Conservation (phyloP, 306 rosid genomes). For the Quercus suber region DNA sequence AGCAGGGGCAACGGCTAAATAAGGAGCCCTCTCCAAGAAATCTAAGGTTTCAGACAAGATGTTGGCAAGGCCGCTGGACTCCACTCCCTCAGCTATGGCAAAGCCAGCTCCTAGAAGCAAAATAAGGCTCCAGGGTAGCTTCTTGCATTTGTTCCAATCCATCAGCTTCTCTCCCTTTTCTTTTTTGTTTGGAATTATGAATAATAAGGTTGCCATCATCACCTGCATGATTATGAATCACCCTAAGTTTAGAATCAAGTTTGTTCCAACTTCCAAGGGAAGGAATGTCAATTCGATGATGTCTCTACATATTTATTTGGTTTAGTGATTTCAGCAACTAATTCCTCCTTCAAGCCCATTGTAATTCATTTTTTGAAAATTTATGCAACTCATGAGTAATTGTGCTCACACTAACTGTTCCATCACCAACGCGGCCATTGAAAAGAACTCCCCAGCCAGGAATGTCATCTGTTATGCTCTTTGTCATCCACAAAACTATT, state of each 20-base stretch:
- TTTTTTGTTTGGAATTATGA: constrained; percentile 86
- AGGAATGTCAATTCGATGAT: too few species aligned
- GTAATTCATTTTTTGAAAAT: not conserved
- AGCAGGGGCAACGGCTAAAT: constrained; percentile 61
- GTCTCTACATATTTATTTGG: too few species aligned
- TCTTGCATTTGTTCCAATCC: constrained; percentile 93
- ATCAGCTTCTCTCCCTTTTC: constrained; percentile 71
- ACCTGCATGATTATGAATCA: constrained; percentile 40
- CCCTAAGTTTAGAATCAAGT: too few species aligned
- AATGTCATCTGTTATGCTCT: constrained; percentile 74
- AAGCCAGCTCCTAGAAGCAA: constrained; percentile 85
- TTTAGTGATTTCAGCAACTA: too few species aligned
- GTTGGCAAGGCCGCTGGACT: constrained; percentile 70
- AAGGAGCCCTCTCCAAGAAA: constrained; percentile 65
- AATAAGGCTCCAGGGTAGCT: constrained; percentile 80
- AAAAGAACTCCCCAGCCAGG: constrained; percentile 94
- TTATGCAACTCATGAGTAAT: not conserved
- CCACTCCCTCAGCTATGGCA: constrained; percentile 85
- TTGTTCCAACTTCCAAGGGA: too few species aligned
- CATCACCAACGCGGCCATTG: constrained; percentile 79
- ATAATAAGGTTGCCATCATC: constrained; percentile 66
- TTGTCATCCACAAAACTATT: constrained; percentile 87
- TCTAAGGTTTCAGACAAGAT: constrained; percentile 47
- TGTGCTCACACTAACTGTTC: constrained; percentile 77
- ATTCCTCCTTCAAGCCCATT: too few species aligned